Base-by-base conservation (phyloP, 106 monocot genomes). In the Cymbidium sinense region DNA sequence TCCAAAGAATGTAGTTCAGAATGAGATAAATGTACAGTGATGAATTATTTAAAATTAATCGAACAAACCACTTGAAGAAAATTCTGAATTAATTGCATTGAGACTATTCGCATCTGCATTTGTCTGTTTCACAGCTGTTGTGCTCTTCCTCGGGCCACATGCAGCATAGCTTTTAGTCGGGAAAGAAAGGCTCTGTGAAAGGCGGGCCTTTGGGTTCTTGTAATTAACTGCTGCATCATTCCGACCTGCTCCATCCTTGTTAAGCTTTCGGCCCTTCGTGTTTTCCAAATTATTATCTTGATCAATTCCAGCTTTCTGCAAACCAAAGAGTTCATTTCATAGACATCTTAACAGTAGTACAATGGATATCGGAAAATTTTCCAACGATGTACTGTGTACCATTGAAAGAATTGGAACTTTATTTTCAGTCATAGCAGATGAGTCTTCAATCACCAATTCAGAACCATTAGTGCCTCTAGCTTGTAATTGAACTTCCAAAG, bases 181-280 rank as follows among this genome's bases (percentile, higher is more conserved):
- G 33, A 91, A 85, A 13, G 91, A 85, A 37, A 83, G 44, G 50
- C 86, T 86, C 64, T 88, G 80, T 5, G 83, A 83, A 64, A 88
- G 77, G 44, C 44, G 70, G 23, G 81, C 79, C 75, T 54, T 85
- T 54, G 64, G 75, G 55, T 34, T 79, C 50, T 73, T 69, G 2
- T 61, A 23, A n/a, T 47, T 35, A 29, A 50, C 76, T 13, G 43
- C 2, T 11, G 44, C 28, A 2, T 76, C 79, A 77, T 86, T 83
- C 50, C 29, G 70, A 34, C 18, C 70, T 4, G 31, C 72, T 31
- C 44, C 64, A 54, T 50, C 77, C 52, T 80, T 83, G 30, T 31
- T 28, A 31, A 12, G 72, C 77, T 86, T 82, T 29, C 50, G 43
- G 28, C 35, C 3, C 73, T 71, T 74, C 9, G 0, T 50, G 19